Evolutionary conservation across 2,329 filamentous ascomycete genomes (phyloP).

Genomic region (Chalaropsis thielavioides): DNA sequence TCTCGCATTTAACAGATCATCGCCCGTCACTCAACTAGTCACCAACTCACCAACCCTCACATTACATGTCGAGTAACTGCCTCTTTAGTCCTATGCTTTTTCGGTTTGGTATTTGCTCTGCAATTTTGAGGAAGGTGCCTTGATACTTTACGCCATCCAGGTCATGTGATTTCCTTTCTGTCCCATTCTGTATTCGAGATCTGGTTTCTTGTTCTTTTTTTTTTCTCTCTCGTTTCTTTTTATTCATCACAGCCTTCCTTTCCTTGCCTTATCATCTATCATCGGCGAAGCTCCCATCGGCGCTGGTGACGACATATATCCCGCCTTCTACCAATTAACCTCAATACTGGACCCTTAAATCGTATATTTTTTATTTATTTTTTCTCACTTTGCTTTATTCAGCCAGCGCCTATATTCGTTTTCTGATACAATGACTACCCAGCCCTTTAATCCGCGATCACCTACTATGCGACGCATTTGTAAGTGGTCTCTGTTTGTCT

Average conservation of each 20-base stretch:
- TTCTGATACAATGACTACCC: slow-evolving; percentile 26
- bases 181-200: neutral
- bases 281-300: neutral
- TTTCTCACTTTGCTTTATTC: neutral
- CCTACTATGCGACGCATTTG: slow-evolving; percentile 75
- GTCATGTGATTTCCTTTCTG: neutral
- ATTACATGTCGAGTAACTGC: neutral
- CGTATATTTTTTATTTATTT: neutral
- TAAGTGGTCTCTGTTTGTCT: slow-evolving; percentile 30
- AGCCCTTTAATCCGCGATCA: slow-evolving; percentile 56
- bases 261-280: neutral
- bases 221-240: neutral
- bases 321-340: neutral
- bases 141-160: neutral
- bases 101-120: neutral
- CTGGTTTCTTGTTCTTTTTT: neutral
- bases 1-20: too few species aligned
- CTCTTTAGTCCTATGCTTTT: neutral
- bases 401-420: neutral
- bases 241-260: neutral
- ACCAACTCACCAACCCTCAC: neutral
- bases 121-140: neutral
- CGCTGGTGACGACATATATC: neutral
- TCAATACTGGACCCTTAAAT: neutral
- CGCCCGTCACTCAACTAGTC: neutral